Evolutionary conservation across 257 asterid species (phyloP), one percentile per base, ranked within the genome.

Genomic region (Penstemon barbatus): DNA sequence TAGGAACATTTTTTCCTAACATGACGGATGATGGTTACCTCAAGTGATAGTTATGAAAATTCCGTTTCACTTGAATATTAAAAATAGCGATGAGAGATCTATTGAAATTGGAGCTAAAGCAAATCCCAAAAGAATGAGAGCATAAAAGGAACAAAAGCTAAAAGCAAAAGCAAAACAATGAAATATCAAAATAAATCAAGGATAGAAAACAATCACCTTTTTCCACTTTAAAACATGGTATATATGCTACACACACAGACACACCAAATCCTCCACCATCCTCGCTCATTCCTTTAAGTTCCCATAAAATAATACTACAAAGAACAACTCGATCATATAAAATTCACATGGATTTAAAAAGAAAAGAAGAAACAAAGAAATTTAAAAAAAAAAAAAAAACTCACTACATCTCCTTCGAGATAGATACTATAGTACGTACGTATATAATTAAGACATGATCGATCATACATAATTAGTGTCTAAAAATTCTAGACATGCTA

Each of bases 401-500:
- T 69, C 70, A 57, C 56, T 63, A 56, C 55, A 77, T 82, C 87
- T 79, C 83, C 87, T 79, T 77, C 68, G 87, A 77, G 87, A 82
- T 69, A 58, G 60, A 65, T 41, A 52, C 54, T 25, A 18, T 39
- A 3, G 19, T 37, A 2, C 15, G 8, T 15, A 15, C 18, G 18
- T 15, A 15, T 15, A 15, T 15, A 15, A 15, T 0, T 15, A 15
- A 15, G 18, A 15, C 18, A 15, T 15, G 18, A 15, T 15, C 18
- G 18, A 15, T 15, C 18, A 15, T 15, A 15, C 33, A 42, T 60
- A 38, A 67, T 58, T 71, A 67, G 50, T 62, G 49, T 68, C 44
- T 51, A 46, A 25, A 46, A 25, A 6, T 49, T 52, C 19, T 56
- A 55, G 12, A 55, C 61, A 57, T 33, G 41, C 8, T 8, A 57